phyloP scores from a whole-genome alignment of 371 early-diverging fungal genomes.

The Actinomucor elegans region DNA sequence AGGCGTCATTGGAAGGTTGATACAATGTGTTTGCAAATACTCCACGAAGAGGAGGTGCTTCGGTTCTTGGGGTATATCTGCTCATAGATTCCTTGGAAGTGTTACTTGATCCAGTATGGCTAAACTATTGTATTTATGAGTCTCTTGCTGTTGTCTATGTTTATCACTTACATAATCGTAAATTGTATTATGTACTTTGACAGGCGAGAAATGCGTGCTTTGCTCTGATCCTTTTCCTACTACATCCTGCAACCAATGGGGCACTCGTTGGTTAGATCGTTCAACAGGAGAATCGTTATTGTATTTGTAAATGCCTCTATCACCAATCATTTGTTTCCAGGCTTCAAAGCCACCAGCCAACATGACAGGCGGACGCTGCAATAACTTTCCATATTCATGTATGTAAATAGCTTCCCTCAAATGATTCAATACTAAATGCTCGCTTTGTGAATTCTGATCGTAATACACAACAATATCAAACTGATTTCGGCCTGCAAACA shows the following conservation, averaged over 20 bases:
- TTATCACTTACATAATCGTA: conserved; percentile 15
- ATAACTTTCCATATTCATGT: conserved; percentile 51
- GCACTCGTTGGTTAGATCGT: background rate
- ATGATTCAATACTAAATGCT: conserved; percentile 26
- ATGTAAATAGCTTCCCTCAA: conserved; percentile 61
- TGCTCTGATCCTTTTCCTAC: conserved; percentile 1
- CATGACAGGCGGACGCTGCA: conserved; percentile 59
- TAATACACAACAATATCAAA: conserved; percentile 80
- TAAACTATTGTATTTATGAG: conserved; percentile 10
- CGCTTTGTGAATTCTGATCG: conserved; percentile 53
- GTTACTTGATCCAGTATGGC: background rate
- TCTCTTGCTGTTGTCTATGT: too few relatives aligned
- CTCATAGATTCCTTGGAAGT: conserved; percentile 17
- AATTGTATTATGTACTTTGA: conserved; percentile 15
- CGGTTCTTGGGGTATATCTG: background rate
- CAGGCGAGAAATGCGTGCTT: background rate
- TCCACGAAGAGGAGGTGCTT: conserved; percentile 16
- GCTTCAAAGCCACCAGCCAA: conserved; percentile 77
- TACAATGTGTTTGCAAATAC: conserved; percentile 11
- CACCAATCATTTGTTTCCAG: conserved; percentile 58
- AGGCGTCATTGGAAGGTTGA: conserved; percentile 4
- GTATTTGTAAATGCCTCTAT: conserved; percentile 25
- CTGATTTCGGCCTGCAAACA: conserved; percentile 65
- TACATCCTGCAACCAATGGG: conserved; percentile 1
- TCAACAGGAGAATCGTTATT: background rate